Conservation (phyloP, 129 eudicot genomes). For the Centrapalus pauciflorus region DNA sequence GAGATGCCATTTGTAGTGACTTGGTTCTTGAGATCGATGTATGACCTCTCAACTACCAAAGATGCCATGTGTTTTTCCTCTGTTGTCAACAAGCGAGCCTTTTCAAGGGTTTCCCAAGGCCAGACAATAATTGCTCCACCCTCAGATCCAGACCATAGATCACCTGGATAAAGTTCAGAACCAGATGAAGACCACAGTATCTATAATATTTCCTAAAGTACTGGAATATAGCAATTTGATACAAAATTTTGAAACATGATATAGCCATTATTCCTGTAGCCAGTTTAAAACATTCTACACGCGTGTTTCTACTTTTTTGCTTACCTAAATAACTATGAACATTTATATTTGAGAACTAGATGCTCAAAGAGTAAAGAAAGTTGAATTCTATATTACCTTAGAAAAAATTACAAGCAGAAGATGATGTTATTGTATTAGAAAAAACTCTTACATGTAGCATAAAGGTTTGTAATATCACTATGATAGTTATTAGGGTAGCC, state of each 20-base stretch:
- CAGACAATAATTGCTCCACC: conserved; percentile 77
- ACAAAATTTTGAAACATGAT: background rate
- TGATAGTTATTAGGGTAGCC: background rate
- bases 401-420: conserved; percentile 6
- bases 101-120: conserved; percentile 94
- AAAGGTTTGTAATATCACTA: background rate
- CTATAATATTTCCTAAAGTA: background rate
- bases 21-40: conserved; percentile 84
- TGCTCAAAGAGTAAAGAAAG: background rate
- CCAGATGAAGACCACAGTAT: conserved; percentile 16
- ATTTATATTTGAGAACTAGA: background rate
- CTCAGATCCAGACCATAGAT: conserved; percentile 97
- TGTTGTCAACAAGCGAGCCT: conserved; percentile 42
- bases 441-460: background rate
- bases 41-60: conserved; percentile 59
- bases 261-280: background rate
- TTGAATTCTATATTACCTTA: background rate
- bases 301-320: background rate
- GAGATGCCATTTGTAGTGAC: conserved; percentile 54
- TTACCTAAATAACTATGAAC: background rate
- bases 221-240: conserved; percentile 5
- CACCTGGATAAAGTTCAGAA: conserved; percentile 53
- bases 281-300: conserved; percentile 1
- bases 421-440: background rate
- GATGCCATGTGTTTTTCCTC: conserved; percentile 79